These are phyloP conservation scores for Narthecium ossifragum DNA, from an alignment of 106 monocot species.

Conservation along the genomic window DNA sequence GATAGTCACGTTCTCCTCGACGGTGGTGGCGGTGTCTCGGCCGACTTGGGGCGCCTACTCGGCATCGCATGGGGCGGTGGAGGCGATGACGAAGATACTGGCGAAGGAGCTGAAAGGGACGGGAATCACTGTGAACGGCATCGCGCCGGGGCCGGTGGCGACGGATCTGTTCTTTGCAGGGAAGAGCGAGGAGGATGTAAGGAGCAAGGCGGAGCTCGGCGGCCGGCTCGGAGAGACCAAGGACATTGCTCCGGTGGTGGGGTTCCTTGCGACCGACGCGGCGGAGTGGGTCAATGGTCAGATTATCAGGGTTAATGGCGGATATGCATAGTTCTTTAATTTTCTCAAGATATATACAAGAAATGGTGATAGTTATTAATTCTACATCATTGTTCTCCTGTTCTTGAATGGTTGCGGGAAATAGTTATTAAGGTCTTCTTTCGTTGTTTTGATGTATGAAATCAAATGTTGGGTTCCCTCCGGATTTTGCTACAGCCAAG, in stretches of 20 bases:
- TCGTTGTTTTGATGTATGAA: no score
- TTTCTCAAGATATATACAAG: no score
- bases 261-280: conserved; percentile 41
- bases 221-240: conserved; percentile 41
- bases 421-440: no score
- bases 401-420: no score
- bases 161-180: conserved; percentile 49
- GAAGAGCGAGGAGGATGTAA: conserved; percentile 35
- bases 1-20: conserved; percentile 37
- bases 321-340: conserved; percentile 27
- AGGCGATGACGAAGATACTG: no score
- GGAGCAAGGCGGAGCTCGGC: conserved; percentile 6
- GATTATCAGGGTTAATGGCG: conserved; percentile 51
- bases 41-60: conserved; percentile 43
- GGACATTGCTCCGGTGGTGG: conserved; percentile 59
- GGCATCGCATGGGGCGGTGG: no score
- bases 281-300: conserved; percentile 77
- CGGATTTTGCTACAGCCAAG: no score
- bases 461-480: no score
- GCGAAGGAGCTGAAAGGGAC: conserved; percentile 58
- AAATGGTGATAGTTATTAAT: no score
- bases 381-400: no score
- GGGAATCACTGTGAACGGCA: conserved; percentile 49
- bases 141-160: conserved; percentile 57
- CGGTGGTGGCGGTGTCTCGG: conserved; percentile 16